Evolutionary conservation across 768 basidiomycete species (phyloP).

Genomic region (Pleurotus giganteus): DNA sequence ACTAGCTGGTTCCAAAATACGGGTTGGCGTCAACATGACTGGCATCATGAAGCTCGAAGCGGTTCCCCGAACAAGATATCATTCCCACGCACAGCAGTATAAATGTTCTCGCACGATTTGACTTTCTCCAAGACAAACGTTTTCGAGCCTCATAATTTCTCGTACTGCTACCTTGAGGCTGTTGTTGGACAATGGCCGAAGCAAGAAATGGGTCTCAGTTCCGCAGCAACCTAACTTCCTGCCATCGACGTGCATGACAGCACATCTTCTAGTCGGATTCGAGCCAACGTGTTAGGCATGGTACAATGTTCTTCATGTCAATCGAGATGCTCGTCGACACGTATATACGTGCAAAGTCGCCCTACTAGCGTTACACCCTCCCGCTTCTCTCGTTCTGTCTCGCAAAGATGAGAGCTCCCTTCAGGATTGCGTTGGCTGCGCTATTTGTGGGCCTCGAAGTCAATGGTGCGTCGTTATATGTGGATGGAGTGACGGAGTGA

Average conservation of each 20-base stretch:
- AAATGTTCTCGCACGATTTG: no score
- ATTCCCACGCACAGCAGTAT: no score
- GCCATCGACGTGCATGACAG: neutral
- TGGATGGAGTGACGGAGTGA: neutral
- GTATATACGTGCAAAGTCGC: neutral
- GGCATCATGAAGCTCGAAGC: no score
- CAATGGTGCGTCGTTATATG: neutral
- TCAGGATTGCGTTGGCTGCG: neutral
- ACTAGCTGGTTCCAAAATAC: no score
- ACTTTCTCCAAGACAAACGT: no score
- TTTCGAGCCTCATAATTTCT: no score
- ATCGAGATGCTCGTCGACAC: neutral
- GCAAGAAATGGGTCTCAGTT: neutral
- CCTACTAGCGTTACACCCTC: neutral
- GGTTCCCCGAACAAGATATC: no score
- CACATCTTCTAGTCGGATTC: slow-evolving; percentile 5
- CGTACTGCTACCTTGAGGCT: no score
- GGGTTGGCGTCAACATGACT: no score
- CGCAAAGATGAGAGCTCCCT: slow-evolving; percentile 3
- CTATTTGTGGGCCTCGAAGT: neutral
- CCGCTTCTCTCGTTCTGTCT: slow-evolving; percentile 1
- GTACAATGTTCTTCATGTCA: slow-evolving; percentile 7
- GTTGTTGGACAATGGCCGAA: neutral
- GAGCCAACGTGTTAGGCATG: neutral
- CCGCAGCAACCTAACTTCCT: no score